Evolutionary conservation across 2,329 filamentous ascomycete genomes (phyloP), one percentile per base, ranked within the genome.

Genomic region (Grosmannia clavigera): DNA sequence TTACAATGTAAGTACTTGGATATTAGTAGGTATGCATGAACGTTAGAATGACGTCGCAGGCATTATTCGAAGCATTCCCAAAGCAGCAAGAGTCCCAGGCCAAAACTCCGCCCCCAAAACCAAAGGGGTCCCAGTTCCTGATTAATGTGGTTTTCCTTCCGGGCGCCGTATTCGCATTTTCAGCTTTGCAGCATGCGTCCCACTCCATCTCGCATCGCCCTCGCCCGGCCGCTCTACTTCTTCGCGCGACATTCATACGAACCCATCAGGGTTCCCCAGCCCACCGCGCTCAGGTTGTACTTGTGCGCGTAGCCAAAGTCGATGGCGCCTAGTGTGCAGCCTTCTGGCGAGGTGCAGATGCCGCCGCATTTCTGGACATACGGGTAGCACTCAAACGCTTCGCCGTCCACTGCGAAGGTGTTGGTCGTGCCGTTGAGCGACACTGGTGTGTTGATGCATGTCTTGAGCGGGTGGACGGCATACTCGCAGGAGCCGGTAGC

Each of bases 361-460:
- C 68, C 70, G 40, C 69, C 69, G 66, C 79, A 81, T 29, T 67
- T 60, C 58, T 66, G 65, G 9, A 72, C 67, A 61, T 73, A 74
- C 3, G 77, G 78, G 66, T 70, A 78, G 70, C 79, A 82, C 63
- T 66, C 69, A 63, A 81, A 81, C 48, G 64, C 64, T 54, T 78
- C 78, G 46, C 73, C 76, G 62, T 81, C 78, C 9, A 76, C 76
- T 2, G 76, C 76, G 65, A 82, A 81, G 0, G 79, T 81, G 67
- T 79, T 78, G 50, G 68, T 63, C 63, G 67, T 67, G 58, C 40
- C 52, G 52, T n/a, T 27, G 61, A 74, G 76, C n/a, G 71, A 71
- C 10, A 65, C 61, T 2, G 71, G 66, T 58, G 81, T 70, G 68
- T 80, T 70, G 67, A 77, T 69, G 69, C 79, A 82, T 53, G 70